These are phyloP conservation scores for Pigoraptor vietnamica DNA, from an alignment of 78 protist genomes.

Conservation along the genomic window DNA sequence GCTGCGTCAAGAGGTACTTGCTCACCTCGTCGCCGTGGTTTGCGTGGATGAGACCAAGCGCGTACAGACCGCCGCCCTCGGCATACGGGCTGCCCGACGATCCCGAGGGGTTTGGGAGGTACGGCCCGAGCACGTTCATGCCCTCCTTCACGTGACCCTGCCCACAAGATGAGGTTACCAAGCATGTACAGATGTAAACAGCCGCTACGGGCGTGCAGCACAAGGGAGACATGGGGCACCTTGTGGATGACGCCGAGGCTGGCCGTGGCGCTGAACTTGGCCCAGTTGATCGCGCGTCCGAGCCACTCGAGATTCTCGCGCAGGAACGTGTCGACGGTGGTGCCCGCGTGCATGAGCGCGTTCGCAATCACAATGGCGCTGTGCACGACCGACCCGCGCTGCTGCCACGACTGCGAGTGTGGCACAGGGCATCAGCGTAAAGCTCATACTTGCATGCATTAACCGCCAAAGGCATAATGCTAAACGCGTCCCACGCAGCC, in stretches of 20 bases:
- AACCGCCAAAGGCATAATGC: too few relatives aligned
- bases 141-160: conserved; percentile 62
- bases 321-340: conserved; percentile 91
- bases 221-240: not conserved
- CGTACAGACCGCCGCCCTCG: conserved; percentile 96
- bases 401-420: not conserved
- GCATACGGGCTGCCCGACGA: conserved; percentile 54
- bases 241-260: conserved; percentile 87
- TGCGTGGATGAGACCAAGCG: conserved; percentile 96
- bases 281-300: conserved; percentile 90
- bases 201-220: too few relatives aligned
- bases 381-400: conserved; percentile 48
- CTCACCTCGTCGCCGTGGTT: conserved; percentile 74
- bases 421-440: not conserved
- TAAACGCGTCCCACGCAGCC: not conserved
- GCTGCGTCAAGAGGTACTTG: conserved; percentile 43
- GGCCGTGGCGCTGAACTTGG: conserved; percentile 88
- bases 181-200: too few relatives aligned
- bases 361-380: conserved; percentile 81
- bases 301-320: conserved; percentile 95
- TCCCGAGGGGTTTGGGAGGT: conserved; percentile 58
- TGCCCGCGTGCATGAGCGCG: conserved; percentile 94
- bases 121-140: conserved; percentile 55
- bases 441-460: not conserved
- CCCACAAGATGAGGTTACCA: conserved; percentile 25